Evolutionary conservation across 2,329 filamentous ascomycete genomes (phyloP), one percentile per base, ranked within the genome.

Genomic region (Lasiodiplodia sp.): DNA sequence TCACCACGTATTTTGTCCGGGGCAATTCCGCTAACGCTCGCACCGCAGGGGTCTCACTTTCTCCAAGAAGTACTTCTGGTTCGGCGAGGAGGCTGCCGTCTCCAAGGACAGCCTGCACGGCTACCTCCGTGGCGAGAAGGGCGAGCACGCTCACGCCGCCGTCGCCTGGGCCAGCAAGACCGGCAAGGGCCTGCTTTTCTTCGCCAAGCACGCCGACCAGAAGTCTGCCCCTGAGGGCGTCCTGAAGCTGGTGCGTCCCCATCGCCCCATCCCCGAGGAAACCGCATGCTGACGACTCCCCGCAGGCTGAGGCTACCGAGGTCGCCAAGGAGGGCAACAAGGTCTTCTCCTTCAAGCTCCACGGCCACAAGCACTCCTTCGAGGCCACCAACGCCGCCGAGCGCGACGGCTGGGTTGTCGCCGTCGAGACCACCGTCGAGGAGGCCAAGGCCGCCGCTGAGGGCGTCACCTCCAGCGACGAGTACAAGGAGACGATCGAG

Each of bases 141-240:
- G 90, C 68, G 86, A 90, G 66, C 86, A 90, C 73, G 91, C 92
- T 70, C 91, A 96, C 84, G 87, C 92, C 73, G 91, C 91, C 75
- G 91, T 90, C 74, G 92, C 96, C 44, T 97, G 96, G 93, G 93
- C 95, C 72, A 90, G 90, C 74, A 90, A 97, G 86, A 97, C 95
- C 69, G 95, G 95, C 81, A 97, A 97, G 87, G 96, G 96, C 78
- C 91, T 98, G 23, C 86, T 98, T 52, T 97, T 96, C 87, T 92
- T 93, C 82, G 91, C 91, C 82, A 94, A 95, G 89, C 90, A 92
- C 82, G 85, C 87, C 65, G 87, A 89, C 77, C 92, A 97, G 83
- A 97, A 96, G 89, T 85, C 88, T 72, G 87, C 87, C 70, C 94
- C 95, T 70, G 86, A 90, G 74, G 91, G 93, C 77, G 90, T 96